phyloP scores from a whole-genome alignment of 2,329 filamentous ascomycete species.

The Neurospora sp. region DNA sequence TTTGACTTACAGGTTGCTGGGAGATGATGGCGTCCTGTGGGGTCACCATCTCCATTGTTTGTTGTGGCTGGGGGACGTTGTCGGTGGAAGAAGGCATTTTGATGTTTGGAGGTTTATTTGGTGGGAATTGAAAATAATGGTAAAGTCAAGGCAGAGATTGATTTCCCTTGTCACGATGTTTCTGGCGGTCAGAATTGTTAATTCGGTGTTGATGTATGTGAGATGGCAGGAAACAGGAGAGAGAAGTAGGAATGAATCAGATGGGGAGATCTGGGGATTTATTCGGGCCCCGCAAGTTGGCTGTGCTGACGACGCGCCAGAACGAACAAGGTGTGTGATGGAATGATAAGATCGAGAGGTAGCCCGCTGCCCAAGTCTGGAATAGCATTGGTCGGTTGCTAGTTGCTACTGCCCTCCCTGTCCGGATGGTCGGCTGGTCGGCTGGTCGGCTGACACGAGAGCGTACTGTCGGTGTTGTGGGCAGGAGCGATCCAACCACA shows the following conservation, averaged over 20 bases:
- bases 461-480: not conserved
- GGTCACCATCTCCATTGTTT: slow-evolving; percentile 20
- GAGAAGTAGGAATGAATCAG: not conserved
- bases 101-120: not conserved
- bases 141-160: not conserved
- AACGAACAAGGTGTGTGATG: not conserved
- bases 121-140: not conserved
- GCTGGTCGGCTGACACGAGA: not conserved
- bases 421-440: not conserved
- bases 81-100: slow-evolving; percentile 20
- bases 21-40: slow-evolving; percentile 16
- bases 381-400: not conserved
- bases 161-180: not conserved
- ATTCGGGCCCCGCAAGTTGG: not conserved
- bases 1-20: slow-evolving; percentile 22
- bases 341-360: too few relatives aligned
- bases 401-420: not conserved
- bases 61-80: slow-evolving; percentile 19
- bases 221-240: not conserved
- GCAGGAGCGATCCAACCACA: not conserved
- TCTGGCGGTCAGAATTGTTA: not conserved
- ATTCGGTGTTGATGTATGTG: not conserved
- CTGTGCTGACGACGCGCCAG: not conserved
- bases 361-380: not conserved
- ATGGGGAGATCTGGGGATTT: not conserved